phyloP scores from a whole-genome alignment of 2,329 filamentous ascomycete species.

The Stagonosporopsis rhizophila region DNA sequence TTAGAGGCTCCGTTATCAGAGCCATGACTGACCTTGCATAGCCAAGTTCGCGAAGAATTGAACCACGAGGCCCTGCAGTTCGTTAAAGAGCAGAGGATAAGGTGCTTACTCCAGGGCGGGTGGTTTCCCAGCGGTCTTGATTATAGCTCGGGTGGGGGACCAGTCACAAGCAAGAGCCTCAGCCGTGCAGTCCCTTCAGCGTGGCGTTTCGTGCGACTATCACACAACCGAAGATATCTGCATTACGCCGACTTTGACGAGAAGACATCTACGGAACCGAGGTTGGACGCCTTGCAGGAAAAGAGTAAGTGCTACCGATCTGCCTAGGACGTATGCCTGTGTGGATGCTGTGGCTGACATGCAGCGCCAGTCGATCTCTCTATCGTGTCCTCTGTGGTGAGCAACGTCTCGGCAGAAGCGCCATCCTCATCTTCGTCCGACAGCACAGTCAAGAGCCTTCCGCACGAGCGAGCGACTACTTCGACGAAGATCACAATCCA shows the following conservation, averaged over 20 bases:
- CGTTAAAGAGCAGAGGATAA: slow-evolving; percentile 93
- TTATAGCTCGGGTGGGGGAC: slow-evolving; percentile 58
- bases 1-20: slow-evolving; percentile 1
- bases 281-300: slow-evolving; percentile 74
- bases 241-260: slow-evolving; percentile 87
- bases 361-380: slow-evolving; percentile 72
- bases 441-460: slow-evolving; percentile 53
- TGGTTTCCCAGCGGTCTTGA: slow-evolving; percentile 75
- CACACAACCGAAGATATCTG: slow-evolving; percentile 87
- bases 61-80: slow-evolving; percentile 93
- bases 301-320: slow-evolving; percentile 62
- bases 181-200: slow-evolving; percentile 57
- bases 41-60: slow-evolving; percentile 87
- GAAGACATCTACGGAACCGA: slow-evolving; percentile 69
- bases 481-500: slow-evolving; percentile 93
- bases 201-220: slow-evolving; percentile 87
- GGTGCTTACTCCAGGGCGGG: slow-evolving; percentile 84
- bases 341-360: slow-evolving; percentile 39
- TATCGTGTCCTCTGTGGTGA: slow-evolving; percentile 89
- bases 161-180: slow-evolving; percentile 52
- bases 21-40: slow-evolving; percentile 38
- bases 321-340: slow-evolving; percentile 17
- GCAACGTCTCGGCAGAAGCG: slow-evolving; percentile 78
- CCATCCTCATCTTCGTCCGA: slow-evolving; percentile 58
- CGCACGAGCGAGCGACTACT: slow-evolving; percentile 42